Evolutionary conservation across 129 eudicot species (phyloP).

Genomic region (Heracleum sosnowskyi): DNA sequence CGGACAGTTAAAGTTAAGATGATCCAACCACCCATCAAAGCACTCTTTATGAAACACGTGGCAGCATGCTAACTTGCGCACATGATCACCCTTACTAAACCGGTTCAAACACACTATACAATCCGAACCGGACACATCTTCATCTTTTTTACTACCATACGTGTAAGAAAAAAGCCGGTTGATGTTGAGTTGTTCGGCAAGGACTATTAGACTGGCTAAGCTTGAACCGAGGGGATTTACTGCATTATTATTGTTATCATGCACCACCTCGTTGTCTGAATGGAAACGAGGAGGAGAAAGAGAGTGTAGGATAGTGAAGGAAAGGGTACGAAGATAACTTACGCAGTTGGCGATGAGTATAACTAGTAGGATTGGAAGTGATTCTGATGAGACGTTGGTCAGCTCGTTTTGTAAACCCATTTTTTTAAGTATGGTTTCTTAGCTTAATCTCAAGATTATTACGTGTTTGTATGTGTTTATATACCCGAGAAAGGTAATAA

Average conservation of each 20-base stretch:
- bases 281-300: constrained; percentile 22
- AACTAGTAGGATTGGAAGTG: constrained; percentile 34
- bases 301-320: constrained; percentile 31
- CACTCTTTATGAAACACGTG: constrained; percentile 85
- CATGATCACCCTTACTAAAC: constrained; percentile 48
- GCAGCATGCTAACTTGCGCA: constrained; percentile 58
- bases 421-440: background rate
- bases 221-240: constrained; percentile 58
- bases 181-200: constrained; percentile 54
- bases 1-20: constrained; percentile 63
- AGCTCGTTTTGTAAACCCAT: constrained; percentile 80
- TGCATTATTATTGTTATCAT: constrained; percentile 1
- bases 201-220: constrained; percentile 45
- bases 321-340: constrained; percentile 45
- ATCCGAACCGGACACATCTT: constrained; percentile 16
- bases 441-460: no score
- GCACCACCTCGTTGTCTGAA: constrained; percentile 19
- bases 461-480: background rate
- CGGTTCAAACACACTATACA: constrained; percentile 73
- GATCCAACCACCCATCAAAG: constrained; percentile 77
- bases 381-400: constrained; percentile 61
- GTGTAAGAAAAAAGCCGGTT: constrained; percentile 42
- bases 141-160: background rate
- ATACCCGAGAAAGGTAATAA: background rate
- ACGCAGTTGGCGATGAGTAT: constrained; percentile 47